Percentiles rank a stretch among this genome's conserved stretches.
Evolutionary conservation across 2,329 filamentous ascomycete genomes (phyloP).

Genomic region (Sarocladium strictum): DNA sequence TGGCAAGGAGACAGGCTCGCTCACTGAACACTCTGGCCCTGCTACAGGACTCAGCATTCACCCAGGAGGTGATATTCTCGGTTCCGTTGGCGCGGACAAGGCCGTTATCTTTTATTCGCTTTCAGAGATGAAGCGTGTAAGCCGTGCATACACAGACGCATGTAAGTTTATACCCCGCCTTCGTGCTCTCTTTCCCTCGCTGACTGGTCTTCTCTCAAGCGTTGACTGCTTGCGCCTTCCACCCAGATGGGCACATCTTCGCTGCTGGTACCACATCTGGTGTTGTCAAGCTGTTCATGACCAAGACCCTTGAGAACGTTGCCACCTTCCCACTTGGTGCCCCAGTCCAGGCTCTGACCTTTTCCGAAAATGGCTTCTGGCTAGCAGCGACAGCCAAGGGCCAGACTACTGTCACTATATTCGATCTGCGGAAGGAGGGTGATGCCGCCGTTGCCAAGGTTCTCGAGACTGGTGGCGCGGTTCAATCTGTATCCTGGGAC

Average conservation of each 20-base stretch:
- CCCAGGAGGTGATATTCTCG: conserved; percentile 75
- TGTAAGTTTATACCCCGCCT: conserved; percentile 48
- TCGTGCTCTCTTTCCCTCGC: not conserved
- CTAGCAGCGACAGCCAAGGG: conserved; percentile 76
- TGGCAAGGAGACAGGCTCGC: conserved; percentile 61
- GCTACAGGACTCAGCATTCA: conserved; percentile 75
- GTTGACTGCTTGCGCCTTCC: conserved; percentile 75
- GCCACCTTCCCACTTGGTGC: conserved; percentile 66
- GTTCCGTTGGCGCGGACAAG: conserved; percentile 86
- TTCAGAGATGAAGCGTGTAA: conserved; percentile 57
- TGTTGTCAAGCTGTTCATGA: conserved; percentile 83
- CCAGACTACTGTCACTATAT: conserved; percentile 75
- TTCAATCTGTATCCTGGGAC: conserved; percentile 79
- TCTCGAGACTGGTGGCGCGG: conserved; percentile 76
- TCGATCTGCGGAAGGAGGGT: conserved; percentile 88
- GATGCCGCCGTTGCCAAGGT: conserved; percentile 75
- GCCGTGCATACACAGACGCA: conserved; percentile 73
- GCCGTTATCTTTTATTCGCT: conserved; percentile 89
- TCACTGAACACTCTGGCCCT: conserved; percentile 77
- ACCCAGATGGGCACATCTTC: conserved; percentile 93
- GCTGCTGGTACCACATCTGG: conserved; percentile 76
- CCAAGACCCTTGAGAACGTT: conserved; percentile 70
- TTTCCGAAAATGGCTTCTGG: conserved; percentile 97
- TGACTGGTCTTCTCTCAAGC: conserved; percentile 39
- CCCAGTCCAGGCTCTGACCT: conserved; percentile 69